phyloP scores from a whole-genome alignment of 192 early-diverging fungal genomes.

The Kickxella alabastrina region DNA sequence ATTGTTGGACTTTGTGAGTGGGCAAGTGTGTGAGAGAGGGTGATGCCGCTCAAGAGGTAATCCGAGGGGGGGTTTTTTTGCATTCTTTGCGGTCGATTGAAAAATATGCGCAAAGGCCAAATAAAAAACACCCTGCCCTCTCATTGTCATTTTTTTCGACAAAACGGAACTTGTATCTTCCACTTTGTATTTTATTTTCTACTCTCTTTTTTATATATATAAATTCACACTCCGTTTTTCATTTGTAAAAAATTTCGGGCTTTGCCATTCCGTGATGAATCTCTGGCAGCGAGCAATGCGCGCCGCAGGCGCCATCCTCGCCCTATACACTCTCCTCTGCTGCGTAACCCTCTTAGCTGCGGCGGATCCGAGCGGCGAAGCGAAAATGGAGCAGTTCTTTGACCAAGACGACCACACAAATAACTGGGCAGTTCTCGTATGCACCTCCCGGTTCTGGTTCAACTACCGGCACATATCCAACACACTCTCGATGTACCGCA shows the following conservation, averaged over 20 bases:
- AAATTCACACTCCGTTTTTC: not conserved
- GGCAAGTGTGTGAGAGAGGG: too few species aligned
- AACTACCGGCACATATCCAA: conserved; percentile 99
- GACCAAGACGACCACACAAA: conserved; percentile 75
- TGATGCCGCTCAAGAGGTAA: too few species aligned
- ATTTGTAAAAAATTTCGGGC: not conserved
- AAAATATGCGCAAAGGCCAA: too few species aligned
- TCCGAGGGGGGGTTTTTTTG: too few species aligned
- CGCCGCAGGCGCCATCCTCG: not conserved
- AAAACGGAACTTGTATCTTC: not conserved
- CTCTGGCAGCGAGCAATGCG: not conserved
- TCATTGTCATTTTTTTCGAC: not conserved
- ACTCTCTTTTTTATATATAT: too few species aligned
- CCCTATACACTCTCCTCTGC: not conserved
- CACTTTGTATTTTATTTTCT: not conserved
- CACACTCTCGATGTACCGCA: conserved; percentile 97
- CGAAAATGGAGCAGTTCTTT: conserved; percentile 58
- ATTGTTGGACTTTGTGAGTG: too few species aligned
- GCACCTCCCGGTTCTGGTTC: conserved; percentile 99
- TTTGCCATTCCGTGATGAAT: not conserved
- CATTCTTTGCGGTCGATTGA: too few species aligned
- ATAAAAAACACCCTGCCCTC: too few species aligned
- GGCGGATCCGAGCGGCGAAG: not conserved
- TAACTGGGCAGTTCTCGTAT: conserved; percentile 98
- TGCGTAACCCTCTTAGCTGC: not conserved